Evolutionary conservation across 176 grass and related monocot species (phyloP), one percentile per base, ranked within the genome.

Genomic region (Musa schizocarpa): DNA sequence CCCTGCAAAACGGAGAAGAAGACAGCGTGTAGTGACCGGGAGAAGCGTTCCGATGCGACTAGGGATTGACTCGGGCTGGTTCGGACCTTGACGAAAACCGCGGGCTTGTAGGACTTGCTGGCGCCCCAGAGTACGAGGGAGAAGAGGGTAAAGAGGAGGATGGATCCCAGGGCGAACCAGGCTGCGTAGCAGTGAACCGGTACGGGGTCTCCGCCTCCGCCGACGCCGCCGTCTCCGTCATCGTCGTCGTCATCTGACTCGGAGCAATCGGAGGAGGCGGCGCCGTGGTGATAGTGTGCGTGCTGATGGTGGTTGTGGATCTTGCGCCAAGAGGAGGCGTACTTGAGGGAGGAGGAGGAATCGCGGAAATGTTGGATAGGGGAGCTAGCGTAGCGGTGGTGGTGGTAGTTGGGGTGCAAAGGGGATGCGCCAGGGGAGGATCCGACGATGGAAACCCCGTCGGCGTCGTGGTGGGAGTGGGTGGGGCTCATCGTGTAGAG

Each of bases 51-150:
- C 63, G 11, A 21, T 2, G 16, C 51, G 4, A 54, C 71, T 73
- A 11, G n/a, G 4, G 51, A 17, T 34, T 3, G 57, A 76, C 11
- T 16, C 29, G 59, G 50, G n/a, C 1, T 26, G 16, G 34, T 17
- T 17, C 25, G 34, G 75, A 93, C 95, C 95, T 99, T 94, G 82
- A 99, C 85, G 24, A 73, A 65, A 66, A 99, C 65, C 50, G 87
- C 63, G 2, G 95, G 95, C 80, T 99, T 99, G 88, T 94, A 94
- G 9, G 90, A 79, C 63, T 84, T 92, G 90, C 88, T 94, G 10
- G 91, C 95, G 65, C 88, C 90, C 95, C 90, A 99, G 0, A 94
- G 83, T 72, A 92, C 86, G 50, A 99, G 84, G 55, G 90, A 62
- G 73, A 99, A 99, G 86, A 99, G 86, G 13, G 86, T 86, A 76